A percentile compares a stretch with the other conserved stretches of the same genome.
These are phyloP conservation scores for Lactarius psammicola DNA, from an alignment of 768 basidiomycete species.

Conservation along the genomic window DNA sequence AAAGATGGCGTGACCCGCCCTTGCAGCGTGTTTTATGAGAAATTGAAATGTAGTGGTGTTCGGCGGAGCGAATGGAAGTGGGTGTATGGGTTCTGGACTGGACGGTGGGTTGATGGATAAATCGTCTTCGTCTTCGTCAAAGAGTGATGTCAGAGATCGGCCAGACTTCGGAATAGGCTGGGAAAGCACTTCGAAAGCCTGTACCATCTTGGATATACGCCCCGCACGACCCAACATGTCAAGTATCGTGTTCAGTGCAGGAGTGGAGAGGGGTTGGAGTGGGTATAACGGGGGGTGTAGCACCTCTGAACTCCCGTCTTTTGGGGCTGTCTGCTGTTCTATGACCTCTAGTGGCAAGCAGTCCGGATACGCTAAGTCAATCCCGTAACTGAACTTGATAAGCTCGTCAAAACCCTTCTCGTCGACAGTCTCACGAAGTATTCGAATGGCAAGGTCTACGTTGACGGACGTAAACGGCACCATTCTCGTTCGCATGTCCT, in stretches of 20 bases:
- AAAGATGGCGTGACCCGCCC: constrained; percentile 47
- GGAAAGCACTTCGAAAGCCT: constrained; percentile 76
- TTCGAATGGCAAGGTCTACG: constrained; percentile 64
- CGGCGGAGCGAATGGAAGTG: constrained; percentile 48
- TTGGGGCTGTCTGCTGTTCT: constrained; percentile 8
- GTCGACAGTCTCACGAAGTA: constrained; percentile 65
- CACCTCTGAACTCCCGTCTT: constrained; percentile 30
- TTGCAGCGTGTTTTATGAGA: constrained; percentile 58
- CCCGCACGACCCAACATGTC: constrained; percentile 64
- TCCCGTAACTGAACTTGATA: constrained; percentile 67
- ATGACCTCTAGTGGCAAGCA: constrained; percentile 51
- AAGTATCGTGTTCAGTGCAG: constrained; percentile 70
- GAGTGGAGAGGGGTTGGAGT: constrained; percentile 42
- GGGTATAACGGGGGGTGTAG: constrained; percentile 41
- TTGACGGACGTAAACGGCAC: constrained; percentile 56
- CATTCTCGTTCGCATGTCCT: constrained; percentile 52
- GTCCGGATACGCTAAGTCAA: constrained; percentile 77
- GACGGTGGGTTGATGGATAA: constrained; percentile 49
- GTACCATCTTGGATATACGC: constrained; percentile 63
- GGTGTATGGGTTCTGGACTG: constrained; percentile 34
- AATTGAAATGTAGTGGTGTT: constrained; percentile 67
- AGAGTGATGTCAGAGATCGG: constrained; percentile 46
- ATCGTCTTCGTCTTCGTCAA: constrained; percentile 67
- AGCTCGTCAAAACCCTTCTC: constrained; percentile 54
- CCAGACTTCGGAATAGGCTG: constrained; percentile 56